These are phyloP conservation scores for Passalora sequoiae DNA, from an alignment of 2,329 filamentous ascomycete genomes.

Conservation along the genomic window DNA sequence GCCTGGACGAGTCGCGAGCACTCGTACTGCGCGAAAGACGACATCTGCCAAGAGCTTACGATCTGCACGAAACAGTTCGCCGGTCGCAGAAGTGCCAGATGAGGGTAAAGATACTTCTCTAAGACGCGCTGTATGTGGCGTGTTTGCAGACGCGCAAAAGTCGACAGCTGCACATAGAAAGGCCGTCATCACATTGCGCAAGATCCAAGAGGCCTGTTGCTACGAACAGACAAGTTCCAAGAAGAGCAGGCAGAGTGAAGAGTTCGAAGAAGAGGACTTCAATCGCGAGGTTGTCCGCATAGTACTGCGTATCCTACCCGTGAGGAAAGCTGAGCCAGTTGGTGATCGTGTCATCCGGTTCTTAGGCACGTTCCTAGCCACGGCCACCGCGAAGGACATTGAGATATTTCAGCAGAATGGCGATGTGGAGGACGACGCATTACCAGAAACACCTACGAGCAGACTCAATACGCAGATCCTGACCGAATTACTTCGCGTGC, in stretches of 20 bases:
- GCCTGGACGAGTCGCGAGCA: slow-evolving; percentile 31
- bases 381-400: slow-evolving; percentile 56
- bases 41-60: slow-evolving; percentile 19
- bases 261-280: slow-evolving; percentile 81
- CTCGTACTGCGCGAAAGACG: slow-evolving; percentile 17
- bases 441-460: slow-evolving; percentile 78
- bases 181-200: slow-evolving; percentile 77
- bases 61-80: slow-evolving; percentile 26
- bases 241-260: slow-evolving; percentile 52
- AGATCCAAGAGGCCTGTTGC: slow-evolving; percentile 80
- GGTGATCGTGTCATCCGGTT: slow-evolving; percentile 85
- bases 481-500: slow-evolving; percentile 65
- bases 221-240: slow-evolving; percentile 49
- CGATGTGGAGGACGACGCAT: slow-evolving; percentile 55
- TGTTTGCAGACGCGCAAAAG: slow-evolving; percentile 64
- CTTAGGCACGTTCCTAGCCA: slow-evolving; percentile 75
- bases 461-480: slow-evolving; percentile 72
- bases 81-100: slow-evolving; percentile 52
- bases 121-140: slow-evolving; percentile 63
- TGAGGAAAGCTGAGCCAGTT: slow-evolving; percentile 86
- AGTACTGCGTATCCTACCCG: slow-evolving; percentile 71
- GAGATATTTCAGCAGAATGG: slow-evolving; percentile 44
- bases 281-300: slow-evolving; percentile 81
- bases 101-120: slow-evolving; percentile 67
- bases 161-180: slow-evolving; percentile 89